phyloP scores from a whole-genome alignment of 768 basidiomycete genomes.

The Calocybe gangraenosa region DNA sequence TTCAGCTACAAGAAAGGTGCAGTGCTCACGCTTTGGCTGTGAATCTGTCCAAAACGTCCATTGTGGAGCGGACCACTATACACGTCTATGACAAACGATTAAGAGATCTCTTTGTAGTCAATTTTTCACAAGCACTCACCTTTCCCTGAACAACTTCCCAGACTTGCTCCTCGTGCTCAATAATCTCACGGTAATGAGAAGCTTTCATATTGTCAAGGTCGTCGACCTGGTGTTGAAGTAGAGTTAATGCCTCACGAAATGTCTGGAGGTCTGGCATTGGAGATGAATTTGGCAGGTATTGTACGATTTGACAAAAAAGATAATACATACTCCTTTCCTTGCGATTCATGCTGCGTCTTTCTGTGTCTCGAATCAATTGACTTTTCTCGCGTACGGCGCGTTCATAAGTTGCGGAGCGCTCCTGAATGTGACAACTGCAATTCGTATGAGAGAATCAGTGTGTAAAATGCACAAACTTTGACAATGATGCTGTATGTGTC shows the following conservation, averaged over 20 bases:
- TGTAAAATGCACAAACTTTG: conserved; percentile 37
- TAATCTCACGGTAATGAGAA: conserved; percentile 82
- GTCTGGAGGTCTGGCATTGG: conserved; percentile 68
- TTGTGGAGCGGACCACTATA: conserved; percentile 80
- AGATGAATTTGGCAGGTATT: conserved; percentile 1
- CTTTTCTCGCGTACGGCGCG: conserved; percentile 79
- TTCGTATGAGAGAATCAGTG: conserved; percentile 1
- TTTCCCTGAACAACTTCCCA: conserved; percentile 91
- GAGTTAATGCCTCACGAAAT: conserved; percentile 77
- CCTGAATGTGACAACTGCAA: conserved; percentile 36
- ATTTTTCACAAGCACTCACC: conserved; percentile 33
- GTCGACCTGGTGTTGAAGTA: conserved; percentile 86
- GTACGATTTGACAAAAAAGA: too few species aligned
- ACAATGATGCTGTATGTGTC: conserved; percentile 76
- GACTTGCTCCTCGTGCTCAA: conserved; percentile 93
- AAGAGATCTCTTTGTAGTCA: conserved; percentile 7
- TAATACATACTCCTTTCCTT: conserved; percentile 73
- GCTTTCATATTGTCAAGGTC: conserved; percentile 85
- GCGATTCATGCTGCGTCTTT: conserved; percentile 78
- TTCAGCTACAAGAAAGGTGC: conserved; percentile 12
- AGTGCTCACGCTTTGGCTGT: conserved; percentile 77
- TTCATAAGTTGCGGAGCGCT: conserved; percentile 84
- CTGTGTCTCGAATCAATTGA: conserved; percentile 78
- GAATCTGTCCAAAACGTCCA: conserved; percentile 89
- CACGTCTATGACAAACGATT: conserved; percentile 51